phyloP scores from a whole-genome alignment of 352 stramenopile genomes.

The Globisporangium radiosum region DNA sequence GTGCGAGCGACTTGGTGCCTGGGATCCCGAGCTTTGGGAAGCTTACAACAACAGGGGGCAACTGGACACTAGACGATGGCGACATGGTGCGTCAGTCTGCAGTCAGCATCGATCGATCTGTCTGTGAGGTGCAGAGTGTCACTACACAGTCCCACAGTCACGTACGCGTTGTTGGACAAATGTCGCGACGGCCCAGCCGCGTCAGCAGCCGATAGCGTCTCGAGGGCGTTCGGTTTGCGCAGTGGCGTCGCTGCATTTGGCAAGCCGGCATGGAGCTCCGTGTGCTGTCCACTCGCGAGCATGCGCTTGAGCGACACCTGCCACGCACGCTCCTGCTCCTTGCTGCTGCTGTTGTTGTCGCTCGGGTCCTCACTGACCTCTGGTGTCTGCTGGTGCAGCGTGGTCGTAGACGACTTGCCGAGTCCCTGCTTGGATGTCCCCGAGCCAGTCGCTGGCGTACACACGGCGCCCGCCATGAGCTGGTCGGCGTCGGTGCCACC shows the following conservation, averaged over 20 bases:
- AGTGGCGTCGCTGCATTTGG: not conserved
- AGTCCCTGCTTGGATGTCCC: no score
- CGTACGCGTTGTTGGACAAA: conserved; percentile 6
- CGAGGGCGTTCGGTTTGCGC: no score
- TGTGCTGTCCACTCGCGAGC: conserved; percentile 30
- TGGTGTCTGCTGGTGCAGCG: not conserved
- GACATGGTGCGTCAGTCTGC: no score
- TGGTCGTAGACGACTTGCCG: not conserved
- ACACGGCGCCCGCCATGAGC: no score
- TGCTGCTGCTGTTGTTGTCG: not conserved
- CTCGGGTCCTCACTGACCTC: not conserved
- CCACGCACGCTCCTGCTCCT: conserved; percentile 30
- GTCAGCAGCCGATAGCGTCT: not conserved
- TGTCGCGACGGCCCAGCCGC: no score
- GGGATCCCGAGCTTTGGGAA: conserved; percentile 59
- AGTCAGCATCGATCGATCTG: no score
- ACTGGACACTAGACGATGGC: not conserved
- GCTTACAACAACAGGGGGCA: conserved; percentile 22
- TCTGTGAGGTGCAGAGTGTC: no score
- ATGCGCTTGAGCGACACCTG: conserved; percentile 54
- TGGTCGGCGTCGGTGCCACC: not conserved
- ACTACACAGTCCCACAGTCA: not conserved
- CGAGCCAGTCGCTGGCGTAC: no score
- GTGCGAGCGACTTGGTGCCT: conserved; percentile 25
- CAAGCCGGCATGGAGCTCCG: not conserved